Evolutionary conservation across 176 grass and related monocot species (phyloP), one percentile per base, ranked within the genome.

Genomic region (Triticum monococcum): DNA sequence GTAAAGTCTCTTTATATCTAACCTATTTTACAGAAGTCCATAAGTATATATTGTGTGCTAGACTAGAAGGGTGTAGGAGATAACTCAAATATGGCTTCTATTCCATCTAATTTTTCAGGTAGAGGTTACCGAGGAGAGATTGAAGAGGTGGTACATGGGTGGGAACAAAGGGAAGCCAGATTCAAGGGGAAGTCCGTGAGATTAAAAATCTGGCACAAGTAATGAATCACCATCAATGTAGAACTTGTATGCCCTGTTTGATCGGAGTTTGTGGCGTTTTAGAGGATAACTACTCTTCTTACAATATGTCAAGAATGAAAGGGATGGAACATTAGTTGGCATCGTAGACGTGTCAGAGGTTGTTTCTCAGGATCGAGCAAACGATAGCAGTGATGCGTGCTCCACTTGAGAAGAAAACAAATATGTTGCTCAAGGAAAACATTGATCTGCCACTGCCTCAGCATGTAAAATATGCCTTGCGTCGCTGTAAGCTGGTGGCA

Each of bases 61-160:
- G 35, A 41, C 12, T 43, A 17, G 2, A 65, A 80, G 64, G 0
- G 14, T 40, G 4, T 3, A 36, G 7, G 14, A 10, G 33, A 13
- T 64, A 8, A 73, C n/a, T 79, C 32, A 83, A 17, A 26, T 25
- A 43, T 28, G 25, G 86, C 1, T 31, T 81, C 35, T 17, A 0
- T 13, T 74, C 46, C 1, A 5, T 50, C 5, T 50, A 0, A 43
- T 3, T 66, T 78, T 77, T 72, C 80, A 97, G 92, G 95, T 97
- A 25, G 62, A 33, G 10, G 56, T 64, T 54, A 65, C 95, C 30
- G 62, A 89, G 82, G 89, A 90, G 40, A 79, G 92, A 17, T 79
- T 97, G 26, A 94, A 87, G 10, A 92, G 40, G 41, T 97, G 95
- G 92, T 89, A 90, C 65, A 72, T 72, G 66, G 82, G 81, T 10